These are phyloP conservation scores for Colletotrichum liaoningense DNA, from an alignment of 2,329 filamentous ascomycete species.

Conservation along the genomic window DNA sequence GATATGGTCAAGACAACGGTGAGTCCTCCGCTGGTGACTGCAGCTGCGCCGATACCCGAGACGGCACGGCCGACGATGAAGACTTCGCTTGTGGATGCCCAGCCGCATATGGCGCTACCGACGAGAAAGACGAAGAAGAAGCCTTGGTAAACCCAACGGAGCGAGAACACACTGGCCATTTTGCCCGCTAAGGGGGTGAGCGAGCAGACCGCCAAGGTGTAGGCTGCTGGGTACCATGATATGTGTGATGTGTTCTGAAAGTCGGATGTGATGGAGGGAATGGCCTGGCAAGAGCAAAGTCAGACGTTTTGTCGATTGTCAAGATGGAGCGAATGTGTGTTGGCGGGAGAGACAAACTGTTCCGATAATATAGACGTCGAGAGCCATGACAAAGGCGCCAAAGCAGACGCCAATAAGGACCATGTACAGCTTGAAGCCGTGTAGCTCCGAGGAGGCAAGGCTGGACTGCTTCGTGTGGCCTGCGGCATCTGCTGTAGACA, in stretches of 20 bases:
- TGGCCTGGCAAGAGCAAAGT: not conserved
- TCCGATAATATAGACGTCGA: conserved; percentile 1
- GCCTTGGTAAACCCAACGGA: not conserved
- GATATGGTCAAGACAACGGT: not conserved
- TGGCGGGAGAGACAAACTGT: not conserved
- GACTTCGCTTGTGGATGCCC: not conserved
- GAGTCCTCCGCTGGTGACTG: not conserved
- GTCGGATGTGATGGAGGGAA: not conserved
- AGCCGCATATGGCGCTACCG: not conserved
- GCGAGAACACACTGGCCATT: not conserved
- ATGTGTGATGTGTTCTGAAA: not conserved
- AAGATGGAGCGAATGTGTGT: not conserved
- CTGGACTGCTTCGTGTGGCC: not conserved
- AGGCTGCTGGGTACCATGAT: not conserved
- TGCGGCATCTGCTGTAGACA: not conserved
- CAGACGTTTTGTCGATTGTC: not conserved
- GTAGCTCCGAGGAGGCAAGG: not conserved
- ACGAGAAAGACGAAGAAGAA: not conserved
- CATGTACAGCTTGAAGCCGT: not conserved
- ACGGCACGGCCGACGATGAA: not conserved
- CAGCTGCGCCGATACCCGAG: not conserved
- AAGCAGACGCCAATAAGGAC: not conserved
- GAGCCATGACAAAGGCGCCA: conserved; percentile 1
- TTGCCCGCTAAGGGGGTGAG: conserved; percentile 2
- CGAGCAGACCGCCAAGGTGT: not conserved